Base-by-base conservation (phyloP, 768 basidiomycete species). In the Leccinum variicolor region DNA sequence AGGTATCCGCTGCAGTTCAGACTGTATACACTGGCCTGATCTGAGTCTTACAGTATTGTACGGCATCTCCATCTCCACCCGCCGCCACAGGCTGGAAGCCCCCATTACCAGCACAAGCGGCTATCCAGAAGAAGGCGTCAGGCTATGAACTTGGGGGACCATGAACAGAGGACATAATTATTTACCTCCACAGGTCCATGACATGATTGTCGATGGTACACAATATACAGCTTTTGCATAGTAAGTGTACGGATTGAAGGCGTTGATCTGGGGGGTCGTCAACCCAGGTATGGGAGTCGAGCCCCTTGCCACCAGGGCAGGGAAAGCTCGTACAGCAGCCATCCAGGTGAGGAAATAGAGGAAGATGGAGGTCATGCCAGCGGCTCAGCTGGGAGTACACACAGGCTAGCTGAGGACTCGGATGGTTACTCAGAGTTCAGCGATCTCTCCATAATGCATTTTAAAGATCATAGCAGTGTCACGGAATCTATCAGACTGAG, bases 101-200 rank as follows among this genome's bases (percentile, higher is more conserved):
- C 1, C 75, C 57, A 59, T 76, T 80, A 4, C 74, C 75, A 3
- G 75, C 50, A 65, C 82, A 83, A 54, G 77, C 71, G 0, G 52
- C 76, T 79, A 48, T 7, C 36, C 26, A 23, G 23, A 17, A 8
- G 5, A 21, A 33, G n/a, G 10, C 11, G 23, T 65, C 19, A 57
- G 14, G 10, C 7, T 28, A 8, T 15, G 5, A 31, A 19, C 14
- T 19, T 34, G 9, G 7, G 3, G 21, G 13, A 14, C 31, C 3
- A 0, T 23, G n/a, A 19, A 26, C 47, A 26, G 15, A 26, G 47
- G 15, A 33, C 9, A 31, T 4, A 23, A 48, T 17, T 11, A 65
- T 69, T 62, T 61, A 81, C 82, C 63, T 67, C 84, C 84, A 68
- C 84, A 85, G 31, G 71, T 71, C 81, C 83, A 85, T 13, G 72